Conservation (phyloP, 2,329 filamentous ascomycete genomes). For the Penicillium frequentans region DNA sequence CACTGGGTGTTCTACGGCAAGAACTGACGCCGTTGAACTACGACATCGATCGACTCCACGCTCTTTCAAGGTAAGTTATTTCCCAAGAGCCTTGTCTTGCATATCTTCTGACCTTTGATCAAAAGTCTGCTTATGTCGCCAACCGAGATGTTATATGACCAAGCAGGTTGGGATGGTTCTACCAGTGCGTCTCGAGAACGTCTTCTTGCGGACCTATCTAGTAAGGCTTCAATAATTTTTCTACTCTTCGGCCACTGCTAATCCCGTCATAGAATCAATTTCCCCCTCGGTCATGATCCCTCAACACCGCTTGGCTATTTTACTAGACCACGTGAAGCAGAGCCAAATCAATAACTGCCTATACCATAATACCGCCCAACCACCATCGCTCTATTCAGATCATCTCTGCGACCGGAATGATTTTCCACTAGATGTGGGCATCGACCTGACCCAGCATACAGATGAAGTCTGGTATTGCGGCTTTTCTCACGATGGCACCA, state of each 20-base stretch:
- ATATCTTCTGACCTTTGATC: neutral
- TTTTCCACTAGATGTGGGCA: constrained; percentile 72
- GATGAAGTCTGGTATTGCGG: constrained; percentile 90
- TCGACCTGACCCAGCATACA: constrained; percentile 69
- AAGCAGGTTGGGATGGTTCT: constrained; percentile 84
- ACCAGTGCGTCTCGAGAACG: constrained; percentile 70
- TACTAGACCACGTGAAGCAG: constrained; percentile 81
- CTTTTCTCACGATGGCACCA: constrained; percentile 84
- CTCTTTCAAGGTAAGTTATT: constrained; percentile 65
- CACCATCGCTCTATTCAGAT: constrained; percentile 85
- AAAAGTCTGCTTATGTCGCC: constrained; percentile 84
- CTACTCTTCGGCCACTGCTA: constrained; percentile 19
- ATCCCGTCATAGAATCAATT: constrained; percentile 66
- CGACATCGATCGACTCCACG: constrained; percentile 74
- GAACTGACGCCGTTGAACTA: constrained; percentile 86
- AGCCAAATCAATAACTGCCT: constrained; percentile 79
- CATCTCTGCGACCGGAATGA: constrained; percentile 77
- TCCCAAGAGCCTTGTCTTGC: too few relatives aligned
- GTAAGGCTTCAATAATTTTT: constrained; percentile 49
- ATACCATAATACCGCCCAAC: constrained; percentile 78
- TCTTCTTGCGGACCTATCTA: constrained; percentile 79
- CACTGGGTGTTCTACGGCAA: constrained; percentile 77
- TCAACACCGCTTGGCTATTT: constrained; percentile 77
- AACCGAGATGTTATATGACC: constrained; percentile 70
- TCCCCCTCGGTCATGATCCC: constrained; percentile 97